Evolutionary conservation across 192 early-diverging fungal genomes (phyloP), one percentile per base, ranked within the genome.

Genomic region (Coemansia sp.): DNA sequence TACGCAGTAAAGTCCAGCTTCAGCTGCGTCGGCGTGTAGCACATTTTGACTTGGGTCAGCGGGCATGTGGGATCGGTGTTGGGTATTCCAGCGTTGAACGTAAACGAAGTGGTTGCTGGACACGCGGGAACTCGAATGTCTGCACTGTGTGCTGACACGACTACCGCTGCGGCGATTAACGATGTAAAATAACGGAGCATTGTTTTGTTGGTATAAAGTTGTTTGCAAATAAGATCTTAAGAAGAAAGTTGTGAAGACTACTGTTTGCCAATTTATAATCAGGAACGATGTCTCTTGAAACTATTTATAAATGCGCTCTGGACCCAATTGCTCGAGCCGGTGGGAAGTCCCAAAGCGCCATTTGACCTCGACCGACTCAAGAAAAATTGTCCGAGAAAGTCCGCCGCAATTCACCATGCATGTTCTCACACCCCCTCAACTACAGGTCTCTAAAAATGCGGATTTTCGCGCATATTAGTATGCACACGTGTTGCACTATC

Each of bases 1-100:
- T 56, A 42, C 1, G 71, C 77, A 24, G 71, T 70, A 30, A 80
- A 80, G 24, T 62, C 65, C 1, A 80, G 60, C 10, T 64, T 65
- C 28, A 80, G 63, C 19, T 59, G 29, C 0, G 62, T 73, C 44
- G 48, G 27, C 4, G 77, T 80, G 67, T 80, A 80, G 66, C 77
- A 80, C 14, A 80, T 40, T 53, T 63, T 60, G 12, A 80, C 77
- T 4, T 30, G 24, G 11, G 77, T 80, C 22, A 14, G 21, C 0
- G 77, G 77, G 49, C 70, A 80, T 16, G 18, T 29, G 22, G 71
- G 58, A 9, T 55, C 19, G 30, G 48, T 53, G 24, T 24, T 54
- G 25, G 77, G 77, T n/a, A 80, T 63, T 14, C 54, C 62, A 10
- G 52, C 60, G 11, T 56, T 70, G 23, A 80, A 80, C 57, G 49